These are phyloP conservation scores for Yarrowia keelungensis DNA, from an alignment of 805 yeast species.

Conservation along the genomic window DNA sequence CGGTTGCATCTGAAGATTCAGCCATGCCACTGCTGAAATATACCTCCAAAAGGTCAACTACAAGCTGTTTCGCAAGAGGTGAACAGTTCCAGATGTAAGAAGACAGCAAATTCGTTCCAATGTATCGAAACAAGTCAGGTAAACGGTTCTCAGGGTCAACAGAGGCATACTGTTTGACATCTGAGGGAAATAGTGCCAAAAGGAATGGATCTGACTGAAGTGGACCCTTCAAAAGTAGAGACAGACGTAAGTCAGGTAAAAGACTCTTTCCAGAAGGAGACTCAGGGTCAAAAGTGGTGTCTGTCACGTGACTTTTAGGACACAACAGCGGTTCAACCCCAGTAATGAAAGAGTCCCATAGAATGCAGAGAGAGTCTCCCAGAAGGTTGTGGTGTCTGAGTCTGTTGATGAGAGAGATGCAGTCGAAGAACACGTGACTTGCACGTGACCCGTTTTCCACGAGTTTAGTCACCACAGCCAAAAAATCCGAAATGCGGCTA, in stretches of 20 bases:
- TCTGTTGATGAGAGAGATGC: neutral
- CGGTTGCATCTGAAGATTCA: neutral
- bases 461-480: neutral
- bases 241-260: conserved; percentile 1
- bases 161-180: neutral
- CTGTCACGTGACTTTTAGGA: neutral
- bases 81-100: conserved; percentile 20
- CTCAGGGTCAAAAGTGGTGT: neutral
- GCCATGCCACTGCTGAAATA: neutral
- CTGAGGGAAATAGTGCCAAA: neutral
- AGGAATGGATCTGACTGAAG: neutral
- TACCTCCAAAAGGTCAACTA: neutral
- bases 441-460: conserved; percentile 2
- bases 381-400: neutral
- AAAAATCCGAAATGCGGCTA: conserved; percentile 13
- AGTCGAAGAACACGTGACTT: conserved; percentile 1
- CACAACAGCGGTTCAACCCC: neutral
- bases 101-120: conserved; percentile 2
- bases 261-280: conserved; percentile 1
- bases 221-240: conserved; percentile 5
- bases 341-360: conserved; percentile 11
- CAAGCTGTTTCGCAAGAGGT: conserved; percentile 7
- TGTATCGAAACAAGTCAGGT: neutral
- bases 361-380: conserved; percentile 17
- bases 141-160: neutral